Base-by-base conservation (phyloP, 2,329 filamentous ascomycete genomes). In the Elsinoe batatas region DNA sequence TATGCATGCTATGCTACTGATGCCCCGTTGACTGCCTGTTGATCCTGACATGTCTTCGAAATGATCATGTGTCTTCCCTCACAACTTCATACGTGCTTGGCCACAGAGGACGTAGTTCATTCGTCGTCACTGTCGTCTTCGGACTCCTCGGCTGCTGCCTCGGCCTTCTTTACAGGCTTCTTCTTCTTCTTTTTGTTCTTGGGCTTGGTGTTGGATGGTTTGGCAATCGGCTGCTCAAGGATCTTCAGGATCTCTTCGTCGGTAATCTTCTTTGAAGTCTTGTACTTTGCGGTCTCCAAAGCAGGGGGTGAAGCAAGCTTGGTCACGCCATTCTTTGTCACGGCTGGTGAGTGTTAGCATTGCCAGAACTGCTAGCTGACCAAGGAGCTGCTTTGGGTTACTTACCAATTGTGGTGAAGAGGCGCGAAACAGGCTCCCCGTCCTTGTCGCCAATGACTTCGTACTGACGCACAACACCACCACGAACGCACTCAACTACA, bases 231-330 rank as follows among this genome's bases (percentile, higher is more conserved):
- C 72, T 88, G 87, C 75, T 93, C 90, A 53, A 98, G 80, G 61
- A 97, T 91, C 79, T 93, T 88, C 64, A 97, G 83, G 62, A 98
- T 80, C 76, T 97, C 91, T 76, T 95, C 89, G 62, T 97, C 91
- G 62, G 84, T 85, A 67, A 98, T 95, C 81, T 96, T 96, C 82
- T 97, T 97, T 72, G 97, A 91, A 33, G 88, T 85, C 81, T 95
- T 86, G 79, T 85, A 82, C 77, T 91, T 90, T 69, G 79, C 81
- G 59, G 93, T 71, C 68, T 97, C 89, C 61, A 86, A 79, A 18
- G 84, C 71, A 59, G 87, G 83, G 33, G 93, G 85, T 22, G 81
- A 84, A 65, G 88, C 84, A 57, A 98, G 77, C 75, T 88, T 88
- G 68, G 87, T 89, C 66, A 98, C 78, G 63, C 93, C 93, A 71